Conservation (phyloP, 192 early-diverging fungal species). For the Geosiphon pyriformis region DNA sequence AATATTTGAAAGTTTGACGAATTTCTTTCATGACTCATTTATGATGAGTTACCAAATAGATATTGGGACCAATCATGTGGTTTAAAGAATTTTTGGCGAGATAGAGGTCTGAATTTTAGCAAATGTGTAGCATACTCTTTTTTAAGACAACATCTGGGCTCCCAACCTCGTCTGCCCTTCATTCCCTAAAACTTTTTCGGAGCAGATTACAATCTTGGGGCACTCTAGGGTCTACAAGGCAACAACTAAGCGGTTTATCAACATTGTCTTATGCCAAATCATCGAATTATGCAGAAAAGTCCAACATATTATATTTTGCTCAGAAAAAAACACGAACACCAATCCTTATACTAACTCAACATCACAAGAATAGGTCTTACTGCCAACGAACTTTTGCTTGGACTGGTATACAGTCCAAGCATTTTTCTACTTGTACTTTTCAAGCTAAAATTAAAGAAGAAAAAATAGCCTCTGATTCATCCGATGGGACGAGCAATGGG, state of each 20-base stretch:
- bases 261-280: background rate
- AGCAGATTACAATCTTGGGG: background rate
- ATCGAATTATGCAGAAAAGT: background rate
- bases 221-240: background rate
- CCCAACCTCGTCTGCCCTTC: background rate
- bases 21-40: too few species aligned
- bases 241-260: background rate
- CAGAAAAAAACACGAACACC: background rate
- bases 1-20: too few species aligned
- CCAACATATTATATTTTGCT: background rate
- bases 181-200: background rate
- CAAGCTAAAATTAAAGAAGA: background rate
- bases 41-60: too few species aligned
- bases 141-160: background rate
- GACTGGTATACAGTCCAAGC: background rate
- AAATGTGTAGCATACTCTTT: background rate
- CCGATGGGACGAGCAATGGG: background rate
- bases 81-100: background rate
- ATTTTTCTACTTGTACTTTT: background rate
- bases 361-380: background rate
- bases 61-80: background rate
- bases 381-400: conserved; percentile 1
- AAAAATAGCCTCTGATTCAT: background rate
- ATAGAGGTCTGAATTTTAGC: background rate
- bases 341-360: conserved; percentile 4